phyloP scores from a whole-genome alignment of 2,329 filamentous ascomycete genomes.

The Sporothrix variecibatus region DNA sequence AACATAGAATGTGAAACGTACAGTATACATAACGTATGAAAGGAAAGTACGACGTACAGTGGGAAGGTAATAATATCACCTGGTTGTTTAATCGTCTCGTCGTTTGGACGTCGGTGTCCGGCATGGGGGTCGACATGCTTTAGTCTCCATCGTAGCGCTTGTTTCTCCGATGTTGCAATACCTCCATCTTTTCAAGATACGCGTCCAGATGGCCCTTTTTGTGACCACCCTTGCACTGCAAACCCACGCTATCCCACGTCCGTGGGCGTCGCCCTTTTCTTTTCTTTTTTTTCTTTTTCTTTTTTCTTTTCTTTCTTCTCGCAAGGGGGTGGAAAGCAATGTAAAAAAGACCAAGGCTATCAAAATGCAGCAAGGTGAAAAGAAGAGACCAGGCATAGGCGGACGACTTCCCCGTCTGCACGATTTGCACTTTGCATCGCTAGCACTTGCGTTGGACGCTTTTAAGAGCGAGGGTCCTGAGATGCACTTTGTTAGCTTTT shows the following conservation, averaged over 20 bases:
- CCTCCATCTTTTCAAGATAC: neutral
- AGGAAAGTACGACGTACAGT: neutral
- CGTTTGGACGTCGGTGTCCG: neutral
- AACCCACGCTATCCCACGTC: constrained; percentile 6
- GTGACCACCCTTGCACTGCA: neutral
- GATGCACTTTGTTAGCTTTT: neutral
- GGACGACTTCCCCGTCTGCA: constrained; percentile 1
- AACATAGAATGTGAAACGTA: neutral
- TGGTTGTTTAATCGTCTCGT: neutral
- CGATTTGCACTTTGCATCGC: neutral
- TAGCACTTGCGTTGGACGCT: neutral
- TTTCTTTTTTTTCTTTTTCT: neutral
- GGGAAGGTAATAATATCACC: neutral
- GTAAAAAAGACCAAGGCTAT: neutral
- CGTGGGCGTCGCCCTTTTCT: neutral
- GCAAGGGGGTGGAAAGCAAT: neutral
- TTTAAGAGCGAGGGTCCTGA: neutral
- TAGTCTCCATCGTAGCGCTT: constrained; percentile 2
- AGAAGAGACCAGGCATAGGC: neutral
- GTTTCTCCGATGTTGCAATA: constrained; percentile 5
- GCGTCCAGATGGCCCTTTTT: neutral
- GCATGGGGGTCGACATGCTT: neutral
- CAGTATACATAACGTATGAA: neutral
- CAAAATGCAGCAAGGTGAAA: neutral
- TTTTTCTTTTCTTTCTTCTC: neutral